Conservation (phyloP, 1,139 yeast species). For the Kluyveromyces sp. region DNA sequence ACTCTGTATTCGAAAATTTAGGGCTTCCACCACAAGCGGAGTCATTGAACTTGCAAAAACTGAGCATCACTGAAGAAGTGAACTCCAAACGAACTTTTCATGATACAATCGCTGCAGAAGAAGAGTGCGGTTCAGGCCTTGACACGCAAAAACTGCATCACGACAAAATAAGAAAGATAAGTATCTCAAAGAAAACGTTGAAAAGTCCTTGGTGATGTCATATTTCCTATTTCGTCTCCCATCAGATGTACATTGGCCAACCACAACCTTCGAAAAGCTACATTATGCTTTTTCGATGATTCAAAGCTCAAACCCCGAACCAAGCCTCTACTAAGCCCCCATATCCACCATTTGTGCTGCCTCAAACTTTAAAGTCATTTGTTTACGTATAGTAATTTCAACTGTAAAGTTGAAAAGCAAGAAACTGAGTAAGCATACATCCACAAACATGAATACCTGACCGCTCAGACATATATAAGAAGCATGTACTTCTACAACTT, state of each 20-base stretch:
- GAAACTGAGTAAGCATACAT: not conserved
- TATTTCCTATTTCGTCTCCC: too few species aligned
- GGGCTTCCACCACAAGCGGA: not conserved
- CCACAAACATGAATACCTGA: not conserved
- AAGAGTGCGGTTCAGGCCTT: slow-evolving; percentile 12
- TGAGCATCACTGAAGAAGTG: slow-evolving; percentile 14
- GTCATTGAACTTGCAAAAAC: slow-evolving; percentile 12
- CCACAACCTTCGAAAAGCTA: too few species aligned
- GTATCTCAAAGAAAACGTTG: slow-evolving; percentile 30
- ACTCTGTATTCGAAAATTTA: not conserved
- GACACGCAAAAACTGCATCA: slow-evolving; percentile 11
- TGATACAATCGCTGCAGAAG: slow-evolving; percentile 15
- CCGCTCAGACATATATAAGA: not conserved
- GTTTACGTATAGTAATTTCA: not conserved
- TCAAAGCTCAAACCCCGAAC: too few species aligned
- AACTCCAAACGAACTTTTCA: slow-evolving; percentile 8
- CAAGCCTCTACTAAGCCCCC: too few species aligned
- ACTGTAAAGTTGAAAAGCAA: not conserved
- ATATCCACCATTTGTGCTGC: too few species aligned
- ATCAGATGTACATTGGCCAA: too few species aligned
- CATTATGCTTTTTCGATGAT: too few species aligned
- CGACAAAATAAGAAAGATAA: slow-evolving; percentile 26
- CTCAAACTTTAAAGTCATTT: not conserved
- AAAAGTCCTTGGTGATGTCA: slow-evolving; percentile 27
- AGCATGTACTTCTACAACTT: not conserved